Evolutionary conservation across 306 rosid genomes (phyloP).

Genomic region (Ochetophila trinervis): DNA sequence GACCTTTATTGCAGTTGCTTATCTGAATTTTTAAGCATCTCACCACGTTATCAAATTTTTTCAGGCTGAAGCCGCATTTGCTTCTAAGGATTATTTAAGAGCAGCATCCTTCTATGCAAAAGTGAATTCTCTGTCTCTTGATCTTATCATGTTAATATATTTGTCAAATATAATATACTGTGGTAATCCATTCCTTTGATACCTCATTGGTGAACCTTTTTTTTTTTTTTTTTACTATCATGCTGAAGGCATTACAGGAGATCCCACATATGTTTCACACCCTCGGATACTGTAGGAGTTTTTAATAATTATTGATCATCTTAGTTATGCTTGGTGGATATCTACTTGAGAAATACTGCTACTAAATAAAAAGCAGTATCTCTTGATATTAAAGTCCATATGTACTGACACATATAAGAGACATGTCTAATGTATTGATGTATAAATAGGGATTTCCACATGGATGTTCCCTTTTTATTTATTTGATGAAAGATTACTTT

Average conservation of each 20-base stretch:
- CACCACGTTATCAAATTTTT: constrained; percentile 15
- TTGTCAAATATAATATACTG: background rate
- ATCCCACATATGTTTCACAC: background rate
- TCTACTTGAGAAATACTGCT: too few species aligned
- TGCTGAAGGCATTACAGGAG: background rate
- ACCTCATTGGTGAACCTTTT: background rate
- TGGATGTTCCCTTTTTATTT: constrained; percentile 2
- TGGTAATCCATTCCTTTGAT: background rate
- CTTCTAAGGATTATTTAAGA: constrained; percentile 79
- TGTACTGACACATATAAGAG: background rate
- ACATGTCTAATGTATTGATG: background rate
- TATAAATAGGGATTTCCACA: too few species aligned
- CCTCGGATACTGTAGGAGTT: background rate
- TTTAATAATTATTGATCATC: background rate
- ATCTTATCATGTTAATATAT: constrained; percentile 23
- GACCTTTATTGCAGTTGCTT: constrained; percentile 8
- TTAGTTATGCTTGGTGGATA: background rate
- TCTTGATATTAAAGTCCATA: too few species aligned
- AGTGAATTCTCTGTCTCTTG: constrained; percentile 42
- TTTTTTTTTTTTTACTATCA: background rate
- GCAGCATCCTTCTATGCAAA: constrained; percentile 95
- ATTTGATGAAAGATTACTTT: constrained; percentile 2
- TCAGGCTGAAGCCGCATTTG: constrained; percentile 96
- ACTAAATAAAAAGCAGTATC: too few species aligned
- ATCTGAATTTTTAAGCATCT: background rate